A percentile compares a stretch with the other conserved stretches of the same genome.
These are phyloP conservation scores for Chalciporus sphaerocephalus DNA, from an alignment of 768 basidiomycete genomes.

Conservation along the genomic window DNA sequence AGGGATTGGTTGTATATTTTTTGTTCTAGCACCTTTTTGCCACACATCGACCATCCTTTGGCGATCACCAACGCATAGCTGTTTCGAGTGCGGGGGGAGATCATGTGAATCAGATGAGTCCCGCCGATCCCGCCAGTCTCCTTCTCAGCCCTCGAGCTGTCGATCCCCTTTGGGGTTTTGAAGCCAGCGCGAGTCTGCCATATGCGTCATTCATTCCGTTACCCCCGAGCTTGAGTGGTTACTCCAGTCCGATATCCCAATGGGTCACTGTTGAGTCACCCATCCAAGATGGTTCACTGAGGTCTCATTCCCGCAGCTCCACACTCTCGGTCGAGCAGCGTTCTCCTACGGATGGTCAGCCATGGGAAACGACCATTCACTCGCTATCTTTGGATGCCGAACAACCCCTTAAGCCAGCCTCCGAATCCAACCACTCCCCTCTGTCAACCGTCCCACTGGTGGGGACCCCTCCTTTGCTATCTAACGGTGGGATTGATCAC, in stretches of 20 bases:
- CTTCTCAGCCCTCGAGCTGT: conserved; percentile 8
- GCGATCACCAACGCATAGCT: conserved; percentile 4
- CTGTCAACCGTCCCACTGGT: conserved; percentile 28
- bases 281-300: conserved; percentile 8
- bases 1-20: background rate
- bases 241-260: conserved; percentile 31
- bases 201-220: conserved; percentile 30
- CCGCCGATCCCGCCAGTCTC: conserved; percentile 8
- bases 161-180: conserved; percentile 24
- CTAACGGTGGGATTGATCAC: conserved; percentile 11
- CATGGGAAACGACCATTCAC: conserved; percentile 8
- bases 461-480: conserved; percentile 27
- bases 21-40: conserved; percentile 25
- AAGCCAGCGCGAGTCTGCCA: conserved; percentile 15
- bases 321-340: conserved; percentile 29
- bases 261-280: conserved; percentile 12
- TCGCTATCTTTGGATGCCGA: conserved; percentile 7
- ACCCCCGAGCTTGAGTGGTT: conserved; percentile 29
- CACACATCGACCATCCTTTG: conserved; percentile 22
- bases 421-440: conserved; percentile 28
- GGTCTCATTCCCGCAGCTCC: conserved; percentile 28
- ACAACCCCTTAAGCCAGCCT: conserved; percentile 10
- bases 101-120: background rate
- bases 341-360: conserved; percentile 19
- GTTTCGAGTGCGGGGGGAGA: background rate